phyloP scores from a whole-genome alignment of 768 basidiomycete species.

The Lyophyllum semitale region DNA sequence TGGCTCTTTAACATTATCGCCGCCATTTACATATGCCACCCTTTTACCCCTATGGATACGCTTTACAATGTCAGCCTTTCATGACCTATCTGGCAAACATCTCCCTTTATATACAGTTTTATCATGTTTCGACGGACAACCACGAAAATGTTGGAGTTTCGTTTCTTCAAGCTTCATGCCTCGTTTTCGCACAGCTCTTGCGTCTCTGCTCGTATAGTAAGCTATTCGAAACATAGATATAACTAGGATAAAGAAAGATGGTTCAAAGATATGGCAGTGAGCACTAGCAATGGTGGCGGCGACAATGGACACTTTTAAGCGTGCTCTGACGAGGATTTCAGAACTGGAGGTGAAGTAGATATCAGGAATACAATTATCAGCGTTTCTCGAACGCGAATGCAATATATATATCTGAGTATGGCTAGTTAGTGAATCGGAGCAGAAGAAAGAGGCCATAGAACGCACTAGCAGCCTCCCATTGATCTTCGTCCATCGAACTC shows the following conservation, averaged over 20 bases:
- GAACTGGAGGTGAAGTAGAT: not conserved
- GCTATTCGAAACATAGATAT: slow-evolving; percentile 15
- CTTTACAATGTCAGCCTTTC: not conserved
- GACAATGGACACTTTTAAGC: not conserved
- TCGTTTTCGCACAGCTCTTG: not conserved
- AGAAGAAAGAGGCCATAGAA: slow-evolving; percentile 20
- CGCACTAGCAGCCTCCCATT: slow-evolving; percentile 99
- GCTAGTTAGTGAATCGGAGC: slow-evolving; percentile 8
- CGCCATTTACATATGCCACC: slow-evolving; percentile 9
- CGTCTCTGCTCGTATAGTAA: slow-evolving; percentile 14
- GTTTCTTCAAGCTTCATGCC: not conserved
- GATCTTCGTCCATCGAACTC: slow-evolving; percentile 91
- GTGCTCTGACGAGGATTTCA: not conserved
- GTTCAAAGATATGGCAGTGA: not conserved
- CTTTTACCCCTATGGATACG: not conserved
- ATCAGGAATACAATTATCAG: slow-evolving; percentile 16
- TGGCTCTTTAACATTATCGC: not conserved
- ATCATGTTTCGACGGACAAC: not conserved
- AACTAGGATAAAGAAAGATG: slow-evolving; percentile 9
- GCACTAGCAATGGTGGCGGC: not conserved
- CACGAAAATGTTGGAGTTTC: not conserved
- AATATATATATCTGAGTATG: slow-evolving; percentile 78
- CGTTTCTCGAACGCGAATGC: slow-evolving; percentile 89
- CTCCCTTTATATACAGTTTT: not conserved
- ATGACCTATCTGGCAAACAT: not conserved